Evolutionary conservation across 164 flowering plant species (phyloP), one percentile per base, ranked within the genome.

Genomic region (Paratinospora sagittata): DNA sequence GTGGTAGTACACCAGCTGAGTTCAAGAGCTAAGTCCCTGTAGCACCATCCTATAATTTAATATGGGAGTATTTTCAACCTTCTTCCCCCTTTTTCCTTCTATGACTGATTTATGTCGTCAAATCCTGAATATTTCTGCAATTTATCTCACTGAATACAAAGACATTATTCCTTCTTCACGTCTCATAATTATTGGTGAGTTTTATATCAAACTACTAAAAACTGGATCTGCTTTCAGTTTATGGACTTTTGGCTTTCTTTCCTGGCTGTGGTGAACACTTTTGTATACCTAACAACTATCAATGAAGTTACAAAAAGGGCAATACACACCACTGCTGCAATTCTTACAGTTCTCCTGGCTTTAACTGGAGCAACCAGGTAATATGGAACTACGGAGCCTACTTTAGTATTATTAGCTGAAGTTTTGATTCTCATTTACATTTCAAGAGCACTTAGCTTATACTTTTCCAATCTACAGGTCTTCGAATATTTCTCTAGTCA

Each of bases 211-310:
- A 8, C 65, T 61, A 11, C 21, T 13, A 12, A 17, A 43, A 17
- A 68, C 27, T 74, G 41, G 19, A 36, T 63, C 11, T 67, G 49
- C 62, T 77, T 73, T 78, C 92, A 92, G 98, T 92, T 94, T 74
- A 80, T 94, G 88, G 98, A 92, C 78, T 90, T 90, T 65, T 90
- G 95, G 95, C 95, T 90, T 72, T 90, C 95, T 55, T 90, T 90
- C 82, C 80, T 90, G 89, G 92, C 92, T 60, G 92, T 90, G 58
- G 88, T 87, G 72, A 84, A 90, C 82, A 88, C 88, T 27, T 88
- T 88, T 69, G 73, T 90, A 34, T 88, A 85, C 84, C 74, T 90
- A 65, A 78, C 89, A 60, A 76, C 82, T n/a, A 77, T 87, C 49
- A 84, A 82, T 65, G 92, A 90, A 81, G 85, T 64, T 41, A 77